phyloP scores from a whole-genome alignment of 768 basidiomycete species.

The Hericium coralloides region DNA sequence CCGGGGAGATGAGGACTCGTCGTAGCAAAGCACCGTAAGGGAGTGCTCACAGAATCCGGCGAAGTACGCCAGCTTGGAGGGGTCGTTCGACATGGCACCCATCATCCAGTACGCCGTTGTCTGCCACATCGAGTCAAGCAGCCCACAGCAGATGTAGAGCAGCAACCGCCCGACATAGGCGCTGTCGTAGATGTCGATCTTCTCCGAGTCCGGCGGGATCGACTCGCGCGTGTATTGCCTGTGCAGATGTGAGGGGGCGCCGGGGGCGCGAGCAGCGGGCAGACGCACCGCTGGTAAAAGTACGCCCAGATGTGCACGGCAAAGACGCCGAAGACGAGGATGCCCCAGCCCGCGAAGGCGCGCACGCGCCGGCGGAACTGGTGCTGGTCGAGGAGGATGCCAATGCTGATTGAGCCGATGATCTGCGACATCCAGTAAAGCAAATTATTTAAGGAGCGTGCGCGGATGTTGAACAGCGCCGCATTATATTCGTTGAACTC shows the following conservation, averaged over 20 bases:
- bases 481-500: conserved; percentile 76
- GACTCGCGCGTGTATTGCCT: conserved; percentile 57
- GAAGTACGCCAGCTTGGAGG: conserved; percentile 70
- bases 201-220: conserved; percentile 27
- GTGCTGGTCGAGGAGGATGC: conserved; percentile 54
- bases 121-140: conserved; percentile 83
- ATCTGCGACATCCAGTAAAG: conserved; percentile 79
- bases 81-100: conserved; percentile 81
- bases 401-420: conserved; percentile 63
- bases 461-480: conserved; percentile 71
- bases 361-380: conserved; percentile 52
- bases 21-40: no score
- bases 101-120: conserved; percentile 76
- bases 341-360: conserved; percentile 59
- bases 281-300: conserved; percentile 60
- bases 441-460: conserved; percentile 66
- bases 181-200: conserved; percentile 52
- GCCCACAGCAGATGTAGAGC: conserved; percentile 64
- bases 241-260: conserved; percentile 5
- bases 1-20: no score
- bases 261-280: neutral
- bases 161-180: conserved; percentile 46
- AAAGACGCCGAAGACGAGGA: conserved; percentile 58
- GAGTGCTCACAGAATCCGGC: conserved; percentile 57
- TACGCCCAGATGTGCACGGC: conserved; percentile 69